Base-by-base conservation (phyloP, 768 basidiomycete genomes). In the Lentinula edodes region DNA sequence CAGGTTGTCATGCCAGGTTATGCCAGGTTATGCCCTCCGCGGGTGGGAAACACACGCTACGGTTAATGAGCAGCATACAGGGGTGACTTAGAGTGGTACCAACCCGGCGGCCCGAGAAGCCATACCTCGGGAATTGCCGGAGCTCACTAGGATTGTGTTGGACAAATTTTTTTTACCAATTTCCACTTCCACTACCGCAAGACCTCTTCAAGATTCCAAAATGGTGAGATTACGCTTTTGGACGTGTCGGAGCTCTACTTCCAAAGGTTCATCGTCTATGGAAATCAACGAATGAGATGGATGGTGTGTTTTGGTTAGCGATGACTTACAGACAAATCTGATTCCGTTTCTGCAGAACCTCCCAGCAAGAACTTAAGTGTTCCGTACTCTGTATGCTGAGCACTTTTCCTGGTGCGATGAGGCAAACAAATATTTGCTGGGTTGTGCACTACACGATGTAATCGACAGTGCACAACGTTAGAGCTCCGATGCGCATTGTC, bases 401-500 rank as follows among this genome's bases (percentile, higher is more conserved):
- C 75, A 68, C 52, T 52, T 57, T 54, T 51, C 1, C 4, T 1
- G 20, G 35, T 38, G 55, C 41, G 12, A 41, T 56, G 55, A 56
- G 15, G 55, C 39, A 43, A 28, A 34, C 39, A 43, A 28, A 34
- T 13, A 5, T 56, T 6, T 43, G 55, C 55, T 56, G 55, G 55
- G 55, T 43, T 56, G 55, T 56, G 28, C 28, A 28, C 28, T 28
- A 3, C 28, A n/a, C 23, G 15, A 9, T 23, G 6, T 42, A 39
- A 13, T 36, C 9, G 46, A 20, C 20, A n/a, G 13, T 34, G 41
- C 67, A 73, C 71, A 74, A 75, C 79, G 72, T 74, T 82, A 80
- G 79, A 81, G 82, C 83, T 83, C 83, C 81, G 80, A 79, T 74
- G 77, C 75, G 73, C 74, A 73, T 70, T 72, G 72, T 68, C 66